Base-by-base conservation (phyloP, 768 basidiomycete genomes). In the Amanita pseudoporphyria region DNA sequence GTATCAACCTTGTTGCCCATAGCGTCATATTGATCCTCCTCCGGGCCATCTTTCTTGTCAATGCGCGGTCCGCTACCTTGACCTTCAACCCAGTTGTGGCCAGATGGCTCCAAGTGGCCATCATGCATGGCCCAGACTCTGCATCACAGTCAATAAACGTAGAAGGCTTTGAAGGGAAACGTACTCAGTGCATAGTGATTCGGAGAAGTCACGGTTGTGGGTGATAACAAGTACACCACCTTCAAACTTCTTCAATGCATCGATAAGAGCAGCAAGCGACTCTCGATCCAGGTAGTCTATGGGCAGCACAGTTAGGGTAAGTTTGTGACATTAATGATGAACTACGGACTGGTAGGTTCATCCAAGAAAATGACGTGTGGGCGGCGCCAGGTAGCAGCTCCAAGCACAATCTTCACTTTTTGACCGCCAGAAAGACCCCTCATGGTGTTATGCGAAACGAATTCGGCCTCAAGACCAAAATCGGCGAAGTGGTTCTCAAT, bases 401-500 rank as follows among this genome's bases (percentile, higher is more conserved):
- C 93, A 59, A 97, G 87, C 41, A 96, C 94, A 61, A 97, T 92
- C 85, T 97, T 97, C 67, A 97, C 94, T 74, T 97, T 97, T 73
- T 97, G 94, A 66, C 94, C 94, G 69, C 94, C 94, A 56, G 93
- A 95, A 40, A 96, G 82, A 80, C 94, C 94, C 53, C 94, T 81
- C 96, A 98, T 99, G 59, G 86, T 87, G 81, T 98, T 99, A 79
- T 99, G 96, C 21, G 90, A 90, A 57, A 95, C 92, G 68, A 99
- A 98, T 75, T 98, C 96, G 55, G 96, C 76, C 73, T 99, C 96
- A 60, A 99, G 89, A 73, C 96, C 93, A 62, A 98, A 97, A 77
- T 98, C 95, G 54, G 88, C 90, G 59, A 98, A 95, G 79, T 97
- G 94, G 76, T 94, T 94, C 81, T 97, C 94, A 55, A 97, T 96